Conservation (phyloP, 441 rosid genomes). For the Flueggea neowawraea region DNA sequence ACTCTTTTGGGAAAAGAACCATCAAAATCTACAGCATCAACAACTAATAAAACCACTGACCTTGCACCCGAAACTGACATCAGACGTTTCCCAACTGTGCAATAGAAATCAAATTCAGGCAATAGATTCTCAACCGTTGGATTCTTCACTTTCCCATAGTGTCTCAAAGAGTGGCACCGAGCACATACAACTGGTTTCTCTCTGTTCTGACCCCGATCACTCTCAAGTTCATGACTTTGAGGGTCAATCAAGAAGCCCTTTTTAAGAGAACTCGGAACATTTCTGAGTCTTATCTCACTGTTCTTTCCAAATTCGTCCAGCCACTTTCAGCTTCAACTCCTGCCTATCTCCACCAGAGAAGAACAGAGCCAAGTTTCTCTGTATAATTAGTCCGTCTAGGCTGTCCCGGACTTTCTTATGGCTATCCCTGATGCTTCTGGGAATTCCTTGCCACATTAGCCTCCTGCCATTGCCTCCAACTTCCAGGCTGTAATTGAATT, state of each 20-base stretch:
- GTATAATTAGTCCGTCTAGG: slow-evolving; percentile 79
- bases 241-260: slow-evolving; percentile 45
- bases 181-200: slow-evolving; percentile 69
- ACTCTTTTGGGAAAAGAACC: slow-evolving; percentile 85
- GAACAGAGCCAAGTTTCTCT: slow-evolving; percentile 71
- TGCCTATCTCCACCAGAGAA: slow-evolving; percentile 71
- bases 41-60: slow-evolving; percentile 76
- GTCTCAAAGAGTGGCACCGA: slow-evolving; percentile 85
- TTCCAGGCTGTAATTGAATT: slow-evolving; percentile 75
- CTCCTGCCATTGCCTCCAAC: slow-evolving; percentile 75
- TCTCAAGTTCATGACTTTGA: slow-evolving; percentile 13
- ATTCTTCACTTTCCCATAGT: slow-evolving; percentile 87
- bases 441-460: slow-evolving; percentile 84
- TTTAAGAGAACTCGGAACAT: slow-evolving; percentile 41
- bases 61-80: slow-evolving; percentile 62
- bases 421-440: slow-evolving; percentile 77
- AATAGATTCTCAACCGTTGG: slow-evolving; percentile 76
- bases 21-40: slow-evolving; percentile 86
- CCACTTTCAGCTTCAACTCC: slow-evolving; percentile 72
- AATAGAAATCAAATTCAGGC: slow-evolving; percentile 92
- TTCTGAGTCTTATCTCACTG: no score
- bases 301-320: slow-evolving; percentile 83
- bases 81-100: slow-evolving; percentile 74
- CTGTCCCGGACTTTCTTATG: slow-evolving; percentile 82
- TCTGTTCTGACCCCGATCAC: slow-evolving; percentile 1